These are phyloP conservation scores for Platanthera guangdongensis DNA, from an alignment of 106 monocot species.

Conservation along the genomic window DNA sequence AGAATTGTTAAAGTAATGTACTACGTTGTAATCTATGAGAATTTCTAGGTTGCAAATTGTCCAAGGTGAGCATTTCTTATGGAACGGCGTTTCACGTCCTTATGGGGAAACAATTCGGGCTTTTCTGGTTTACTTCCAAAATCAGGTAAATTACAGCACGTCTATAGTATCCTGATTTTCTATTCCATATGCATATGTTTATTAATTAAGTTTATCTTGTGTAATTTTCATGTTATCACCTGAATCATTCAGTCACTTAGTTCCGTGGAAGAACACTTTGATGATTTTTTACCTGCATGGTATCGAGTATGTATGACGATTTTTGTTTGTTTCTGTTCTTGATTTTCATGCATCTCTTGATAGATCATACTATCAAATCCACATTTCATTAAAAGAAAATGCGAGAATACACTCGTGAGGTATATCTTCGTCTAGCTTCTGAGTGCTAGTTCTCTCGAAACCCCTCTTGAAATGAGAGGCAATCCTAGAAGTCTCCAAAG, in stretches of 20 bases:
- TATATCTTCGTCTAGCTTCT: no score
- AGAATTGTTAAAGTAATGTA: constrained; percentile 9
- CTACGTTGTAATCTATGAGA: constrained; percentile 29
- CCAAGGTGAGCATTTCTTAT: constrained; percentile 81
- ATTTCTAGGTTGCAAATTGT: constrained; percentile 83
- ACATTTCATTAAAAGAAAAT: no score
- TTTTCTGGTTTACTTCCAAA: constrained; percentile 88
- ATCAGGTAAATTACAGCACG: constrained; percentile 52
- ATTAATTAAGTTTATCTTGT: background rate
- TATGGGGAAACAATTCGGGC: constrained; percentile 89
- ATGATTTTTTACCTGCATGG: background rate
- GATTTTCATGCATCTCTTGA: background rate
- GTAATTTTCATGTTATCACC: background rate
- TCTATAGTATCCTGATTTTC: background rate
- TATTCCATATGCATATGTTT: background rate
- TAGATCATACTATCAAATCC: no score
- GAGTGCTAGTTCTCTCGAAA: no score
- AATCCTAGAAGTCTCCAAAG: no score
- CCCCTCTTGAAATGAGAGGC: no score
- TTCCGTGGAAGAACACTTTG: background rate
- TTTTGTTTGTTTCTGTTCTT: background rate
- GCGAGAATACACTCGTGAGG: no score
- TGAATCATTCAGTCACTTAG: background rate
- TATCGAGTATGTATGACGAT: background rate
- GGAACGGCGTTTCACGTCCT: constrained; percentile 81